Percentiles rank a stretch among this genome's conserved stretches.
Conservation (phyloP, 1,139 yeast genomes). For the Blastobotrys illinoisensis region DNA sequence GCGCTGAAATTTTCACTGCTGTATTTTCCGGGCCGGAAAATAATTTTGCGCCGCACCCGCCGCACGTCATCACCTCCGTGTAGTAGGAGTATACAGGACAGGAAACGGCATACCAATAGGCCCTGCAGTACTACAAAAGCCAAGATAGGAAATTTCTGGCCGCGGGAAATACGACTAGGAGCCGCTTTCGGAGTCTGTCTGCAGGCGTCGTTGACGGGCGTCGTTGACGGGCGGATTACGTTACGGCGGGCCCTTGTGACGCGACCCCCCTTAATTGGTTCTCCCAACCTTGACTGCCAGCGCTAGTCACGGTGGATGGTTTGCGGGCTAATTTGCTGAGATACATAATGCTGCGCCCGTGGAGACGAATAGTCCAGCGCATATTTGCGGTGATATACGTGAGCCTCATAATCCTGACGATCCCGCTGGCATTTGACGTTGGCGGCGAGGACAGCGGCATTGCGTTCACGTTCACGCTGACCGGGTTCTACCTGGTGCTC, state of each 20-base stretch:
- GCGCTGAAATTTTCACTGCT: background rate
- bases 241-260: background rate
- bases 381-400: slow-evolving; percentile 35
- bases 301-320: background rate
- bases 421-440: slow-evolving; percentile 91
- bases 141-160: too few species aligned
- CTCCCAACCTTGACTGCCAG: background rate
- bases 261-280: background rate
- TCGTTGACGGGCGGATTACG: background rate
- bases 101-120: too few species aligned
- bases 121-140: too few species aligned
- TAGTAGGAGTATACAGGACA: too few species aligned
- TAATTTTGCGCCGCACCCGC: background rate
- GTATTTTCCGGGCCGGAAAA: background rate
- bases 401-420: slow-evolving; percentile 67
- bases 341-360: slow-evolving; percentile 4
- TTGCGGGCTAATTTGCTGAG: background rate
- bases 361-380: slow-evolving; percentile 23
- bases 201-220: too few species aligned
- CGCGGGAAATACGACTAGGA: too few species aligned
- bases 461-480: slow-evolving; percentile 68
- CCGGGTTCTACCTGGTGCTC: slow-evolving; percentile 59
- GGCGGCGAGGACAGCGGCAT: slow-evolving; percentile 91
- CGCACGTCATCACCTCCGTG: too few species aligned
- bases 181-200: too few species aligned